Evolutionary conservation across 169 alveolate genomes (phyloP).

Genomic region (Eimeria tenella): DNA sequence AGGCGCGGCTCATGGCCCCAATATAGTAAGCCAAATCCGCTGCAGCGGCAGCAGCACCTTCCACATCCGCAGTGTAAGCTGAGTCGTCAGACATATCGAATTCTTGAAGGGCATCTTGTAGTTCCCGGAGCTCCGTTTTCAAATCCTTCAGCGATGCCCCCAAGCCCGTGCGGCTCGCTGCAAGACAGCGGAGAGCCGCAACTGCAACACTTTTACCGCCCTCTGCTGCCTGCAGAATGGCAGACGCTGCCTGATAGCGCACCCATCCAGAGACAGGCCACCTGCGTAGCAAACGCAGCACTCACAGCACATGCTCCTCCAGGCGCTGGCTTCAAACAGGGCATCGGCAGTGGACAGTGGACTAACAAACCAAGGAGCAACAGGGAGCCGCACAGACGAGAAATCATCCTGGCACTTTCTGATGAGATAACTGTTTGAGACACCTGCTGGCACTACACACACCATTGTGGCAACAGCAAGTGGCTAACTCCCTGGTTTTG

Average conservation of each 20-base stretch:
- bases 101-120: slow-evolving; percentile 35
- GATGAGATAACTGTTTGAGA: no score
- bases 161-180: slow-evolving; percentile 9
- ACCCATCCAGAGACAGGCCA: slow-evolving; percentile 71
- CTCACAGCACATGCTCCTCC: not conserved
- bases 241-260: not conserved
- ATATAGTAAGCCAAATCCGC: slow-evolving; percentile 53
- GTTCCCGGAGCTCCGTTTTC: slow-evolving; percentile 53
- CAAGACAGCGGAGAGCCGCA: not conserved
- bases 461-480: no score
- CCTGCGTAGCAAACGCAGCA: slow-evolving; percentile 2
- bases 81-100: not conserved
- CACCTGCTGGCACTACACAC: no score
- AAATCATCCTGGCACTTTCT: no score
- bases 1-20: slow-evolving; percentile 34
- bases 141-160: slow-evolving; percentile 40
- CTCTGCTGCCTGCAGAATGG: slow-evolving; percentile 28
- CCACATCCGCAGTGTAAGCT: slow-evolving; percentile 31
- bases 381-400: no score
- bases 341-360: no score
- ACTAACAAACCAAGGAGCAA: no score
- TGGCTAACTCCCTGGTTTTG: no score
- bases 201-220: not conserved
- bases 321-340: no score
- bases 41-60: slow-evolving; percentile 25